Percentiles rank a stretch among this genome's conserved stretches.
Evolutionary conservation across 352 stramenopile species (phyloP).

Genomic region (Peronospora belbahrii): DNA sequence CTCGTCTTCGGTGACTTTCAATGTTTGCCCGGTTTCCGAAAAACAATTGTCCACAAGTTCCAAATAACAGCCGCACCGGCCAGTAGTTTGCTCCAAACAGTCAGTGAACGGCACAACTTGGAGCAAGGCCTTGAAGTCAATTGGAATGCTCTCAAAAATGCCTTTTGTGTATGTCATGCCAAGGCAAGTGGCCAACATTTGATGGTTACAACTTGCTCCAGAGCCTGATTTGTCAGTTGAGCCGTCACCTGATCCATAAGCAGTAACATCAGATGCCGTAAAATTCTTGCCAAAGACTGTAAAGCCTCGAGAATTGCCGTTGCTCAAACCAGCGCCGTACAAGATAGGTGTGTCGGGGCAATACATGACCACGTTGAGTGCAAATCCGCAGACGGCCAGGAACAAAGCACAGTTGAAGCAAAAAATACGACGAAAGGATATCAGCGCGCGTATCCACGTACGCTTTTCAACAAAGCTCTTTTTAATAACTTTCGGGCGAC

Average conservation of each 20-base stretch:
- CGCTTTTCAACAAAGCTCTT: constrained; percentile 82
- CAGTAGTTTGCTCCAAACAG: constrained; percentile 49
- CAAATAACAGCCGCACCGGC: constrained; percentile 65
- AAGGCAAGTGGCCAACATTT: constrained; percentile 66
- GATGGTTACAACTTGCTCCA: constrained; percentile 37
- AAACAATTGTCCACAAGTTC: constrained; percentile 63
- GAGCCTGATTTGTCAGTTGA: constrained; percentile 26
- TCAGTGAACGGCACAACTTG: constrained; percentile 57
- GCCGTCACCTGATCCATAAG: constrained; percentile 25
- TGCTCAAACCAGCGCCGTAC: constrained; percentile 51
- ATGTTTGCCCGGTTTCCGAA: constrained; percentile 35
- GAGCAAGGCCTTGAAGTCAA: constrained; percentile 73
- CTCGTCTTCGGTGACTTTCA: constrained; percentile 30
- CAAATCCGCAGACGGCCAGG: constrained; percentile 48
- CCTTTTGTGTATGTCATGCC: constrained; percentile 39
- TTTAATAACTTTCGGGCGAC: constrained; percentile 68
- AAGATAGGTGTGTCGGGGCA: constrained; percentile 74
- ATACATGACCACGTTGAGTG: constrained; percentile 70
- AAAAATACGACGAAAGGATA: constrained; percentile 81
- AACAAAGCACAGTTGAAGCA: constrained; percentile 76
- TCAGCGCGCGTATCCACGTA: constrained; percentile 62
- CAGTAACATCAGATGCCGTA: constrained; percentile 30
- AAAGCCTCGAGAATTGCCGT: constrained; percentile 37
- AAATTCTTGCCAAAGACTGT: constrained; percentile 59
- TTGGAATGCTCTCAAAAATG: constrained; percentile 40